phyloP scores from a whole-genome alignment of 768 basidiomycete species.

The Tephrocybe sp. region DNA sequence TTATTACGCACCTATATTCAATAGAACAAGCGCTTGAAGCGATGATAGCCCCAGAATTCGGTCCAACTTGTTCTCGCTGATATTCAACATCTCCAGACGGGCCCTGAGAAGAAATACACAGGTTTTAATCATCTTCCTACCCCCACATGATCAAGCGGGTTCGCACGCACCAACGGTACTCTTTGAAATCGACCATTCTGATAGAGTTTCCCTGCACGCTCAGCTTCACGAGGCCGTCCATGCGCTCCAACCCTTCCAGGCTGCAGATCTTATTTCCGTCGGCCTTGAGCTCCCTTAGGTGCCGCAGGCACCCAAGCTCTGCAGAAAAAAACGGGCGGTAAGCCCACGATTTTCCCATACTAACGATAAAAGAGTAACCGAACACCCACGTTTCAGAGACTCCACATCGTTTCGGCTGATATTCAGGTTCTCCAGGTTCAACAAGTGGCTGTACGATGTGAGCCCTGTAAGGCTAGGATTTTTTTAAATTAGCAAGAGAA shows the following conservation, averaged over 20 bases:
- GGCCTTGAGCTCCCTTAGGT: constrained; percentile 86
- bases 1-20: constrained; percentile 77
- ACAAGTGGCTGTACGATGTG: constrained; percentile 85
- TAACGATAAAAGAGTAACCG: constrained; percentile 11
- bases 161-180: constrained; percentile 70
- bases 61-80: constrained; percentile 72
- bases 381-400: constrained; percentile 74
- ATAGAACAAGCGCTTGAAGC: constrained; percentile 59
- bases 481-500: neutral
- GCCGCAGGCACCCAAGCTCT: constrained; percentile 85
- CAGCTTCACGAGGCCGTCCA: constrained; percentile 82
- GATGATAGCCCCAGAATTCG: constrained; percentile 57
- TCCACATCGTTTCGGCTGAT: constrained; percentile 89
- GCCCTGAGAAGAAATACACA: constrained; percentile 47
- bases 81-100: constrained; percentile 77
- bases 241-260: constrained; percentile 71
- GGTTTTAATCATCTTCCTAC: no score
- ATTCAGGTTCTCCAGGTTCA: constrained; percentile 85
- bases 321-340: constrained; percentile 14
- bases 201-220: constrained; percentile 78
- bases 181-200: constrained; percentile 52
- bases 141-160: no score
- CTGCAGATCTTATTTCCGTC: constrained; percentile 79
- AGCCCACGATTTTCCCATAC: neutral
- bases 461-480: constrained; percentile 68